phyloP scores from a whole-genome alignment of 495 filamentous ascomycete genomes.

The Lichina pygmaea region DNA sequence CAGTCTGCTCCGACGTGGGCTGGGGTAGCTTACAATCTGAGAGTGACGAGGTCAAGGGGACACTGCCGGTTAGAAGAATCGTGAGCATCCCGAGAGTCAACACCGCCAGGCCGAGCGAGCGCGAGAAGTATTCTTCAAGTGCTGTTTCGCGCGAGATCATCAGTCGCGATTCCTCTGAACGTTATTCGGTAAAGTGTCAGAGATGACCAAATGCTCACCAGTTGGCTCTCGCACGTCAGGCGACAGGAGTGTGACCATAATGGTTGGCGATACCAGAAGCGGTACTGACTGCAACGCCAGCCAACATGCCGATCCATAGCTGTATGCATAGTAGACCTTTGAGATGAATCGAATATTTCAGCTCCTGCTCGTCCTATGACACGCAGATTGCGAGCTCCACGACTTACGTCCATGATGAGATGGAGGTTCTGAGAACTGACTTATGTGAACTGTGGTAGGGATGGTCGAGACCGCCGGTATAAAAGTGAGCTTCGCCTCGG shows the following conservation, averaged over 20 bases:
- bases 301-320: conserved; percentile 38
- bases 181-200: too few species aligned
- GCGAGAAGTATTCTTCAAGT: conserved; percentile 30
- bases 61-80: conserved; percentile 42
- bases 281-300: conserved; percentile 36
- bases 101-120: conserved; percentile 36
- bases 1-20: background rate
- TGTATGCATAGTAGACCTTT: conserved; percentile 39
- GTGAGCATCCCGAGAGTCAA: conserved; percentile 36
- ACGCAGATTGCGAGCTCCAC: too few species aligned
- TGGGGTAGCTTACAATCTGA: conserved; percentile 10
- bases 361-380: too few species aligned
- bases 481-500: too few species aligned
- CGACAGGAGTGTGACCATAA: conserved; percentile 34
- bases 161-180: too few species aligned
- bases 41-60: conserved; percentile 34
- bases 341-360: too few species aligned
- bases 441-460: too few species aligned
- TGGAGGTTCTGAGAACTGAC: too few species aligned
- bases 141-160: background rate
- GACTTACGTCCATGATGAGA: too few species aligned
- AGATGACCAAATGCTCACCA: conserved; percentile 11
- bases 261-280: conserved; percentile 33
- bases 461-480: too few species aligned
- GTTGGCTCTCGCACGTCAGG: conserved; percentile 27